Conservation (phyloP, 805 yeast genomes). For the Wickerhamomyces silvicola region DNA sequence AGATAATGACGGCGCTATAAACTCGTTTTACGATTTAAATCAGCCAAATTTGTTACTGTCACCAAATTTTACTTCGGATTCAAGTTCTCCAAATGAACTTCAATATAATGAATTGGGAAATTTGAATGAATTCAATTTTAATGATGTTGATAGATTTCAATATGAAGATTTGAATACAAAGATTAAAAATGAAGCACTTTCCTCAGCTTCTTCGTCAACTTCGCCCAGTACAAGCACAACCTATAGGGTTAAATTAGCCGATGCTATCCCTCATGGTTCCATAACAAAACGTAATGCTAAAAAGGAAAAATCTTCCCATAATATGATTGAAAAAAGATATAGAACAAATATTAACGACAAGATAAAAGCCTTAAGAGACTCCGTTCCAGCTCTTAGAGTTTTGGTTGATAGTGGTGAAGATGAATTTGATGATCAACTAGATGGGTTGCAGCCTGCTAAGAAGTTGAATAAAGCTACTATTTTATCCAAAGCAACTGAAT, state of each 20-base stretch:
- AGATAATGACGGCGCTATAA: conserved; percentile 6
- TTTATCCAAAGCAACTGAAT: conserved; percentile 69
- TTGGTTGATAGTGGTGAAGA: conserved; percentile 38
- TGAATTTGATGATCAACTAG: conserved; percentile 55
- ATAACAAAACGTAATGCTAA: conserved; percentile 17
- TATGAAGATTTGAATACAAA: neutral
- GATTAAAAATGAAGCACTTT: conserved; percentile 14
- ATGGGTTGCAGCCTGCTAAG: conserved; percentile 71
- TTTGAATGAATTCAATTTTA: conserved; percentile 6
- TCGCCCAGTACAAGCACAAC: conserved; percentile 2
- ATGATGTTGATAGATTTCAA: neutral
- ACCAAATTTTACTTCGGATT: conserved; percentile 5
- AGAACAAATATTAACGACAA: conserved; percentile 66
- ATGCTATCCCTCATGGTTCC: conserved; percentile 19
- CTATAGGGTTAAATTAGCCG: conserved; percentile 14
- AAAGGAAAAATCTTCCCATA: conserved; percentile 59
- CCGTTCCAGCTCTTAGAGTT: conserved; percentile 56
- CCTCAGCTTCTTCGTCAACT: conserved; percentile 13
- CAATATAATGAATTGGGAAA: neutral
- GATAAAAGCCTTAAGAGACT: conserved; percentile 55
- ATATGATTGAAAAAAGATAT: conserved; percentile 66
- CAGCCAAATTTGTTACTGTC: conserved; percentile 4
- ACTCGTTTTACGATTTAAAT: conserved; percentile 3
- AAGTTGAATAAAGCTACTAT: conserved; percentile 76
- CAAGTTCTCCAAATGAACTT: conserved; percentile 5